Conservation (phyloP, 2,329 filamentous ascomycete genomes). For the Colletotrichum echinochloae region DNA sequence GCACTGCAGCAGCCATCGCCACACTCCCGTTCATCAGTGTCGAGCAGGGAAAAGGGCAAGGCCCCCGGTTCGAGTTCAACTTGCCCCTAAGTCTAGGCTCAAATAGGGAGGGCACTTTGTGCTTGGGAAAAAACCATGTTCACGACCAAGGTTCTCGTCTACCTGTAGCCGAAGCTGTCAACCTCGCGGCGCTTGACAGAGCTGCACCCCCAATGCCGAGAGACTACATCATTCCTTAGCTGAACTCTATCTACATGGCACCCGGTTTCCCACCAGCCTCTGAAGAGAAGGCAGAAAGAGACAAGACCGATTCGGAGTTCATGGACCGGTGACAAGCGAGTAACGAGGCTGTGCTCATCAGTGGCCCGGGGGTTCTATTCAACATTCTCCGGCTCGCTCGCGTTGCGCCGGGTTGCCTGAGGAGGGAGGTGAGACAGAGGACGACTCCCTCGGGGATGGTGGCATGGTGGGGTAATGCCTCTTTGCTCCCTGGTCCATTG, state of each 20-base stretch:
- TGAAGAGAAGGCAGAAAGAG: neutral
- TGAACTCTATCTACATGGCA: slow-evolving; percentile 6
- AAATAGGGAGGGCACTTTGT: neutral
- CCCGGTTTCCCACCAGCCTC: neutral
- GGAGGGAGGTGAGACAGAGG: slow-evolving; percentile 28
- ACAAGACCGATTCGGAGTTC: neutral
- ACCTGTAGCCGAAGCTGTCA: slow-evolving; percentile 8
- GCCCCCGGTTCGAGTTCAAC: slow-evolving; percentile 7
- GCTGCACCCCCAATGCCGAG: neutral
- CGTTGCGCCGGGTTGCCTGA: slow-evolving; percentile 10
- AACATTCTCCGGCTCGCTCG: slow-evolving; percentile 5
- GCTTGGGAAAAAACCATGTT: slow-evolving; percentile 7
- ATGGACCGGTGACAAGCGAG: neutral
- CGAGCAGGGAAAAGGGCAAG: slow-evolving; percentile 19
- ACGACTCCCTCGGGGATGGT: slow-evolving; percentile 34
- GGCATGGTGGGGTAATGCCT: slow-evolving; percentile 43
- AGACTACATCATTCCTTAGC: neutral
- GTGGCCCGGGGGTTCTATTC: neutral
- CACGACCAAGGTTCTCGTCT: slow-evolving; percentile 9
- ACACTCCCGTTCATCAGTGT: slow-evolving; percentile 24
- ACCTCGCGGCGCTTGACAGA: slow-evolving; percentile 14
- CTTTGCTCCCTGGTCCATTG: slow-evolving; percentile 29
- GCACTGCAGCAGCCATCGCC: slow-evolving; percentile 14
- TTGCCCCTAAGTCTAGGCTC: neutral
- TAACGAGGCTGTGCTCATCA: neutral